Base-by-base conservation (phyloP, 2,329 filamentous ascomycete genomes). In the Trichoderma koningii region DNA sequence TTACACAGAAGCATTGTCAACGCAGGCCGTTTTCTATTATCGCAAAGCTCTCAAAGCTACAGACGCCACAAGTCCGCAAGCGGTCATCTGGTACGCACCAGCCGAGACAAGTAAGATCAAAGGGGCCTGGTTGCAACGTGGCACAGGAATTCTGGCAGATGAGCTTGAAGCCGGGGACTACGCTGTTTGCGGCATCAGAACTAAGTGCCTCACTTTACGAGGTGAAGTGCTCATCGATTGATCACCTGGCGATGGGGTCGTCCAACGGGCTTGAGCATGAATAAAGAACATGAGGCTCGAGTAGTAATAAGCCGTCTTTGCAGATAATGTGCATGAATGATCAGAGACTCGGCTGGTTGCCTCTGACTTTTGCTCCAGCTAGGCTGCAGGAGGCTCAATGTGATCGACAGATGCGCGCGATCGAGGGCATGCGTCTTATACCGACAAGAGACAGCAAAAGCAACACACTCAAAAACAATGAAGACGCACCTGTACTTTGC, bases 81-180 rank as follows among this genome's bases (percentile, higher is more conserved):
- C 28, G 42, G 23, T 14, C 15, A 19, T 6, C 9, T 41, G 15
- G 6, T 23, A 17, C 12, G 9, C 26, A 34, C 5, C 15, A 30
- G 38, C 50, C 50, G 59, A 63, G 59, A 63, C 41, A 63, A 45
- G n/a, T 47, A 55, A 45, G 45, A 50, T 63, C 45, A 17, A 63
- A 63, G 41, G 50, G 50, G 59, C 30, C 38, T n/a, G 1, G 9
- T 38, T 55, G 41, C 14, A 12, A 62, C 59, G 59, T 62, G 59
- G 5, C 41, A 55, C 48, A 50, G 45, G 50, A 61, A 42, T 34
- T 53, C 23, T 53, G 48, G 59, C 59, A 62, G 23, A 38, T 62
- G 48, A 26, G 26, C 38, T 47, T 47, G 17, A 21, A 9, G n/a
- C 41, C 9, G 38, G 19, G 44, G 19, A n/a, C 7, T 5, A 12